Evolutionary conservation across 345 rosid genomes (phyloP).

Genomic region (Eucalyptus coolabah): DNA sequence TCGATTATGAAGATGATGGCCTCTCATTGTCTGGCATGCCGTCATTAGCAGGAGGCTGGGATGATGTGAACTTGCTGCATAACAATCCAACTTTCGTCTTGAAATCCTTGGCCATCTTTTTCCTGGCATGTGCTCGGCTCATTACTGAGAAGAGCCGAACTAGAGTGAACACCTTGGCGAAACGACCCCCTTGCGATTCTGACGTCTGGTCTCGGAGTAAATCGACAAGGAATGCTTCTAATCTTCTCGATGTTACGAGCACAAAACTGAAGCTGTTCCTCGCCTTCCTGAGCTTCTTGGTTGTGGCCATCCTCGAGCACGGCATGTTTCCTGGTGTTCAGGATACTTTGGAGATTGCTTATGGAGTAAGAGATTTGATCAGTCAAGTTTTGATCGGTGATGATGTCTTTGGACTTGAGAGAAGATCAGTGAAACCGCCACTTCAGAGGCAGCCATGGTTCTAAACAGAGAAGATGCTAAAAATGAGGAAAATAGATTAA

Average conservation of each 20-base stretch:
- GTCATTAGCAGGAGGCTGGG: background rate
- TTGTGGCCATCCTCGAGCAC: background rate
- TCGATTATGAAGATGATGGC: background rate
- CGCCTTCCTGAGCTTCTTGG: fast-evolving
- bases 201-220: background rate
- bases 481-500: no score
- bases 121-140: background rate
- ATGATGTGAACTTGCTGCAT: background rate
- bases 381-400: background rate
- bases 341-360: background rate
- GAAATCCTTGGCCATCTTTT: background rate
- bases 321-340: background rate
- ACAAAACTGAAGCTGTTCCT: fast-evolving
- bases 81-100: fast-evolving
- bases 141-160: background rate
- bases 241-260: background rate
- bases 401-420: background rate
- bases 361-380: background rate
- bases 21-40: background rate
- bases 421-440: background rate
- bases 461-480: no score
- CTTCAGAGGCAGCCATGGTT: no score
- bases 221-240: background rate
- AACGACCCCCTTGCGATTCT: background rate
- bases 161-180: background rate